Evolutionary conservation across 1,284 basidiomycete genomes (phyloP), one percentile per base, ranked within the genome.

Genomic region (Gymnopus androsaceus): DNA sequence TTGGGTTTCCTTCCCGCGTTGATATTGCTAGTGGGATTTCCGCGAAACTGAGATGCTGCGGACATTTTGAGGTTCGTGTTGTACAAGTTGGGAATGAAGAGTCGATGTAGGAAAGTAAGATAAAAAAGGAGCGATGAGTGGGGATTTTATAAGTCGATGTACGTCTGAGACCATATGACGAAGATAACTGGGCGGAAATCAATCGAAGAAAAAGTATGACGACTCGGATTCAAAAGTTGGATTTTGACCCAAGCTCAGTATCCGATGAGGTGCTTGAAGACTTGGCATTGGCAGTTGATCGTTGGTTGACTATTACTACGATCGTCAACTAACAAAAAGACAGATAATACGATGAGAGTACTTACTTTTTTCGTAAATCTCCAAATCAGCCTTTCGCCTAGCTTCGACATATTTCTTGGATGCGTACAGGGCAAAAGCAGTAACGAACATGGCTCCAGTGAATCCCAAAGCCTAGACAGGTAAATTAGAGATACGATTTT

Each of bases 341-440:
- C 27, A 31, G 27, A 0, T 0, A 34, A 3, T 28, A 15, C 6
- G 15, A 45, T 46, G 5, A 17, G 30, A 33, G 21, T 3, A 19
- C 30, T 25, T 21, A 38, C 48, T 36, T 50, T 21, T 36, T 37
- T 50, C 48, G n/a, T 50, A 50, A 17, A 4, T 40, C 25, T 23
- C 48, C 25, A 50, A 27, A 19, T 50, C 48, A 28, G 34, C 34
- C 23, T 31, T 50, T 25, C 48, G 37, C n/a, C 36, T 11, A 38
- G 34, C 48, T 9, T 50, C 48, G 7, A 38, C 27, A 17, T 50
- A 37, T 30, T 50, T 50, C n/a, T 50, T 50, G 15, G 48, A 37
- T 7, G n/a, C 36, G 34, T 50, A 50, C 11, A 38, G 27, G 9
- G 36, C 48, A 21, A 50, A 37, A 7, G 48, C 48, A 7, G 36